Percentiles rank a stretch among this genome's conserved stretches.
phyloP scores from a whole-genome alignment of 2,329 filamentous ascomycete species.

The Hypoxylon sp. region DNA sequence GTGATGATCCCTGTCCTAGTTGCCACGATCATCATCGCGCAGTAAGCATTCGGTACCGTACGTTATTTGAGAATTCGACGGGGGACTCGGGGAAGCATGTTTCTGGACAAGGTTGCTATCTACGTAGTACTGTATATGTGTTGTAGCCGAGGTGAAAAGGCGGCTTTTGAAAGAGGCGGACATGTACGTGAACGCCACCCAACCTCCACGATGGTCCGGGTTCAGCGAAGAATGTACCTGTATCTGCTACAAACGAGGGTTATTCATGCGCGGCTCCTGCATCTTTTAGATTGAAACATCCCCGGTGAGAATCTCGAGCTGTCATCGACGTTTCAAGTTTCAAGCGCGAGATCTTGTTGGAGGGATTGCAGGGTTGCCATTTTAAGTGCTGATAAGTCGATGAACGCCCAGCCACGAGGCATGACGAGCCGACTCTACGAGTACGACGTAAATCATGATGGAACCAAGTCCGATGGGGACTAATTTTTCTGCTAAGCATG shows the following conservation, averaged over 20 bases:
- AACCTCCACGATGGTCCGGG: slow-evolving; percentile 6
- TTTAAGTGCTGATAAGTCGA: slow-evolving; percentile 41
- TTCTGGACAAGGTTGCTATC: slow-evolving; percentile 28
- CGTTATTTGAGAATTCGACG: slow-evolving; percentile 13
- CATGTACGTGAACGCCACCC: slow-evolving; percentile 19
- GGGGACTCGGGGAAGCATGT: slow-evolving; percentile 25
- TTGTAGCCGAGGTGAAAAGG: slow-evolving; percentile 10
- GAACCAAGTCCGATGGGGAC: slow-evolving; percentile 17
- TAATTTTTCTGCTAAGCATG: slow-evolving; percentile 12
- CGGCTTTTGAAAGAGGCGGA: slow-evolving; percentile 28
- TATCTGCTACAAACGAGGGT: slow-evolving; percentile 20
- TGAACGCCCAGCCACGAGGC: slow-evolving; percentile 29
- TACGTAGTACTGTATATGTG: not conserved
- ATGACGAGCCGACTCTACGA: slow-evolving; percentile 11
- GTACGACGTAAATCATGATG: slow-evolving; percentile 21
- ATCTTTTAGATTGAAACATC: slow-evolving; percentile 37
- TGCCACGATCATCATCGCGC: slow-evolving; percentile 27
- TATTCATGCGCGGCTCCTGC: slow-evolving; percentile 24
- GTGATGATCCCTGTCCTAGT: slow-evolving; percentile 16
- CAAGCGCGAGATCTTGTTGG: slow-evolving; percentile 32
- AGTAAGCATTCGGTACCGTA: slow-evolving; percentile 18
- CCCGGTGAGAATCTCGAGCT: slow-evolving; percentile 32
- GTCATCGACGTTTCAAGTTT: slow-evolving; percentile 42
- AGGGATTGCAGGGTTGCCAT: slow-evolving; percentile 26
- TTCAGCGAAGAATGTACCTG: slow-evolving; percentile 3